Evolutionary conservation across 2,329 filamentous ascomycete species (phyloP), one percentile per base, ranked within the genome.

Genomic region (Nemania sp.): DNA sequence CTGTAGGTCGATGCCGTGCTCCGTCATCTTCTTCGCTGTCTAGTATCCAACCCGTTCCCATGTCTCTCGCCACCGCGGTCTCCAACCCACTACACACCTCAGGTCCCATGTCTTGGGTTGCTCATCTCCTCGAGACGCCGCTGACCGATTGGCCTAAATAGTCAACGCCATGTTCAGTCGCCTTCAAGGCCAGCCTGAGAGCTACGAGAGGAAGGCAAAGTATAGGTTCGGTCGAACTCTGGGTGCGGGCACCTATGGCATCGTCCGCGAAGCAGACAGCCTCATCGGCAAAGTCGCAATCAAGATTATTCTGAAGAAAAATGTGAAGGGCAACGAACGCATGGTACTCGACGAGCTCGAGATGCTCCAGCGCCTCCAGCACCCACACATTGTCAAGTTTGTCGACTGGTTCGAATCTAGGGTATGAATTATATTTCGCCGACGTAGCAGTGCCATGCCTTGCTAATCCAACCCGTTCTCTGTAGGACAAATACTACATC

Each of bases 261-360:
- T 99, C 72, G 95, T 99, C 72, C 88, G 95, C 71, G 95, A 99
- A 79, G 95, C 95, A 62, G 92, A 97, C 64, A 86, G 91, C 68
- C 87, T 89, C 43, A 83, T 85, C 18, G 91, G 92, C 75, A 86
- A 97, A 82, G 93, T 96, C 63, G 95, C 95, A 42, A 86, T 99
- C 78, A 99, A 99, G 84, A 98, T 99, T 76, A 99, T 99, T 77
- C 82, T 98, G 73, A 99, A 99, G 86, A 97, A 97, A 82, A 98
- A 97, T 78, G 94, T 99, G 75, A 96, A 93, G 76, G 94, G 93
- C 67, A 98, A 98, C 72, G 95, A 99, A 81, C 87, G 90, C 76
- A 99, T 99, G 95, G 95, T 99, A 42, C 95, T 96, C 76, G 95
- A 99, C 76, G 95, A 99, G 80, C 83, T 99, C 71, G 86, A 92